Evolutionary conservation across 345 rosid species (phyloP).

Genomic region (Bretschneidera sinensis): DNA sequence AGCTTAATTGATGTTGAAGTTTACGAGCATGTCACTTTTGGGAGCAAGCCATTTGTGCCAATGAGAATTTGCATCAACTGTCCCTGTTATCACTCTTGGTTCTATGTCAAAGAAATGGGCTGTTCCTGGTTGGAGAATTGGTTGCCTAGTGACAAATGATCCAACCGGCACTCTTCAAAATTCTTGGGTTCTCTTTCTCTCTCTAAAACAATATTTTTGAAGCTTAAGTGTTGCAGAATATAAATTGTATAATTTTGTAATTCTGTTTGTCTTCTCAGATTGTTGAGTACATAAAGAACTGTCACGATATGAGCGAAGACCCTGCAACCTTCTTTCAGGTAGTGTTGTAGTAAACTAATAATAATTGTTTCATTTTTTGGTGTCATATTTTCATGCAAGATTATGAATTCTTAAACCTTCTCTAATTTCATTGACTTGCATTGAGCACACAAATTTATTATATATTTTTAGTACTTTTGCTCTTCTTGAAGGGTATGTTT

Average conservation of each 20-base stretch:
- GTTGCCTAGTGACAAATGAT: conserved; percentile 47
- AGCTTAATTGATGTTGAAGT: conserved; percentile 54
- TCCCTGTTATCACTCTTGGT: conserved; percentile 44
- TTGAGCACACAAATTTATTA: too few relatives aligned
- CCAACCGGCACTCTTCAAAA: conserved; percentile 29
- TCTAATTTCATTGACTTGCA: too few relatives aligned
- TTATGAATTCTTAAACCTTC: too few relatives aligned
- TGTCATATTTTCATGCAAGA: too few relatives aligned
- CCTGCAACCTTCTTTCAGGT: conserved; percentile 63
- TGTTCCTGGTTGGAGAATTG: conserved; percentile 59
- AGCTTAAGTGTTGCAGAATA: too few relatives aligned
- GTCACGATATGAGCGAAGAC: conserved; percentile 9
- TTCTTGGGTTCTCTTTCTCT: conserved; percentile 25
- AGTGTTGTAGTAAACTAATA: not conserved
- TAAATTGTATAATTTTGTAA: not conserved
- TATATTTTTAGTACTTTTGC: too few relatives aligned
- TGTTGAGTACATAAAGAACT: conserved; percentile 15
- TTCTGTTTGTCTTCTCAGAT: conserved; percentile 20
- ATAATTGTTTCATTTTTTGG: too few relatives aligned
- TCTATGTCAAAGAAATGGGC: conserved; percentile 52
- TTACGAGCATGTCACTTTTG: conserved; percentile 38
- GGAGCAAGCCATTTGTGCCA: conserved; percentile 41
- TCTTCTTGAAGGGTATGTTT: too few relatives aligned
- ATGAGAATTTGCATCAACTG: conserved; percentile 47
- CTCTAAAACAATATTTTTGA: too few relatives aligned